Evolutionary conservation across 768 basidiomycete genomes (phyloP), one percentile per base, ranked within the genome.

Genomic region (Russula sp.): DNA sequence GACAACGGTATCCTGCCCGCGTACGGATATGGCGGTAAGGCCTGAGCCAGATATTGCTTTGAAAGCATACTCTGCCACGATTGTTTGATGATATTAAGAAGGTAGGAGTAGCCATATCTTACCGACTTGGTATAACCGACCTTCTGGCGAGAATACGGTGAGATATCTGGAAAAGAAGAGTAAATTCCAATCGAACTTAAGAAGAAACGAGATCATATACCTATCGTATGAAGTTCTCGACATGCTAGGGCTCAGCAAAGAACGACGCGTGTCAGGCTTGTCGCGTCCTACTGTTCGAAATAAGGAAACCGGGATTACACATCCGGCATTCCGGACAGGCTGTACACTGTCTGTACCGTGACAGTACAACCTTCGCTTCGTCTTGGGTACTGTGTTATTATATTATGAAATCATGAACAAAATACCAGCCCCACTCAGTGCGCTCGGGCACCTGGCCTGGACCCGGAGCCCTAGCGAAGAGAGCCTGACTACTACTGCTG

Each of bases 121-220:
- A 92, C 94, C 97, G 74, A 98, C 96, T 94, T 99, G 97, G 74
- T 98, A 99, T 64, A 99, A 79, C 62, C 96, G 86, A 46, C 97
- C 97, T 79, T 99, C 94, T 2, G 94, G 94, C 2, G 93, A 97
- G 80, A 97, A 97, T 69, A 98, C 92, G 30, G 96, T 98, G 51
- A 98, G 86, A 77, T 92, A 98, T 82, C 92, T 89, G 60, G n/a
- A 61, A 5, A 51, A 26, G 18, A 40, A 38, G 36, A 11, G 28
- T 57, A 34, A 65, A 51, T 11, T 5, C 32, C 9, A 49, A 3
- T 0, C 13, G 9, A 22, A n/a, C 1, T 8, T 22, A 3, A 44
- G 6, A 20, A 57, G 22, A 13, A 24, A 50, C 34, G 40, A 50
- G 20, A 40, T 11, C 51, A 14, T 14, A 60, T 68, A 88, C 92